Percentiles rank a stretch among this genome's conserved stretches.
These are phyloP conservation scores for Sarocladiaceae sp. DNA, from an alignment of 2,329 filamentous ascomycete genomes.

Conservation along the genomic window DNA sequence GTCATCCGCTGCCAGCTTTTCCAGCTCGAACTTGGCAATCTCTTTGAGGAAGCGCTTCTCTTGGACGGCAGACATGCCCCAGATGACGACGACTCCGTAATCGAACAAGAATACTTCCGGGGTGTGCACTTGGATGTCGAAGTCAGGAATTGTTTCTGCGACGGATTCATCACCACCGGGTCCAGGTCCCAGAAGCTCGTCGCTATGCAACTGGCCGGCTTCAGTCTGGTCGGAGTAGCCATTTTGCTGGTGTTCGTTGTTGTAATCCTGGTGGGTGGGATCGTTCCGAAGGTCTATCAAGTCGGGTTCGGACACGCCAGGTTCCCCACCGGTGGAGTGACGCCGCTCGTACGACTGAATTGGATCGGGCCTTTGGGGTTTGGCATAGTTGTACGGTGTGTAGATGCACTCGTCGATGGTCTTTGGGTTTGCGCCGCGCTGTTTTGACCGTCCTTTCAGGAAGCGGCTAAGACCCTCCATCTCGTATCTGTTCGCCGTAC, in stretches of 20 bases:
- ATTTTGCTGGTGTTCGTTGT: slow-evolving; percentile 25
- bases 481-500: slow-evolving; percentile 87
- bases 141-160: slow-evolving; percentile 56
- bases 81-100: slow-evolving; percentile 96
- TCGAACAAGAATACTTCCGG: slow-evolving; percentile 96
- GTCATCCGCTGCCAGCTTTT: slow-evolving; percentile 83
- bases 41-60: slow-evolving; percentile 91
- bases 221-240: slow-evolving; percentile 22
- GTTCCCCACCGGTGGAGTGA: slow-evolving; percentile 70
- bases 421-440: slow-evolving; percentile 79
- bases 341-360: slow-evolving; percentile 57
- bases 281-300: slow-evolving; percentile 51
- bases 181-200: slow-evolving; percentile 29
- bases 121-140: slow-evolving; percentile 84
- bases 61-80: slow-evolving; percentile 91
- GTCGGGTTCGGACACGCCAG: slow-evolving; percentile 43
- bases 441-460: slow-evolving; percentile 77
- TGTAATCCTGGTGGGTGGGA: not conserved
- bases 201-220: slow-evolving; percentile 21
- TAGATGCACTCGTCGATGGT: slow-evolving; percentile 98
- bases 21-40: slow-evolving; percentile 87
- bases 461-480: slow-evolving; percentile 88
- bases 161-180: slow-evolving; percentile 31
- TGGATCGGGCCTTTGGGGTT: slow-evolving; percentile 30
- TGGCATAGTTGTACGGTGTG: slow-evolving; percentile 80